Evolutionary conservation across 768 basidiomycete genomes (phyloP), one percentile per base, ranked within the genome.

Genomic region (Lactarius pseudohatsudake): DNA sequence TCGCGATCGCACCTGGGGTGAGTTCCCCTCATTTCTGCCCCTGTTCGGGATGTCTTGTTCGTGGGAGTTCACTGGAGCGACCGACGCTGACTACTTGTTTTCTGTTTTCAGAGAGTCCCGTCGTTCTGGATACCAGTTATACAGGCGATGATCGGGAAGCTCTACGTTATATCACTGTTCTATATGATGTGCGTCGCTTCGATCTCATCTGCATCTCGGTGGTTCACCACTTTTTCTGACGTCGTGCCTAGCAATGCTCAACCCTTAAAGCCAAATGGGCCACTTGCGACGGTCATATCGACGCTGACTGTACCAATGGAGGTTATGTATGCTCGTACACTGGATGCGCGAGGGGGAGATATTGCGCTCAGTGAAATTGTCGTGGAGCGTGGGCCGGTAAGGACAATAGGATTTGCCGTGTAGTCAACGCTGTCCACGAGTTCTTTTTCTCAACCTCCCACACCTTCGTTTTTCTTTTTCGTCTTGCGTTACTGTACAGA

Each of bases 111-210:
- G 66, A 58, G 50, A 43, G 54, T 16, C 1, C 4, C 7, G 11
- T 7, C 28, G 36, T 10, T 59, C 26, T 67, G 66, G 66, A 47
- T 6, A 20, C 3, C 61, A 9, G 13, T 22, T 10, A 1, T 63
- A 28, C 56, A 62, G 13, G 61, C 34, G 18, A n/a, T 45, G 61
- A 10, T 59, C 0, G 65, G 65, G 34, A 66, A 66, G 65, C 65
- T 66, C 56, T 66, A 66, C 20, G 61, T 66, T 22, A 50, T 66
- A 26, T 66, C 65, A 2, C 40, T 66, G 38, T 59, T 59, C 30
- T 59, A 63, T 32, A 58, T 62, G 9, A 58, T 63, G 65, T 66
- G 57, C n/a, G 65, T n/a, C 8, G 3, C 28, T n/a, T 22, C 32
- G 6, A n/a, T 32, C 2, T 54, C 3, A 4, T 40, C 26, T 18